Percentiles rank a stretch among this genome's conserved stretches.
phyloP scores from a whole-genome alignment of 2,329 filamentous ascomycete genomes.

The Sclerotinia borealis region DNA sequence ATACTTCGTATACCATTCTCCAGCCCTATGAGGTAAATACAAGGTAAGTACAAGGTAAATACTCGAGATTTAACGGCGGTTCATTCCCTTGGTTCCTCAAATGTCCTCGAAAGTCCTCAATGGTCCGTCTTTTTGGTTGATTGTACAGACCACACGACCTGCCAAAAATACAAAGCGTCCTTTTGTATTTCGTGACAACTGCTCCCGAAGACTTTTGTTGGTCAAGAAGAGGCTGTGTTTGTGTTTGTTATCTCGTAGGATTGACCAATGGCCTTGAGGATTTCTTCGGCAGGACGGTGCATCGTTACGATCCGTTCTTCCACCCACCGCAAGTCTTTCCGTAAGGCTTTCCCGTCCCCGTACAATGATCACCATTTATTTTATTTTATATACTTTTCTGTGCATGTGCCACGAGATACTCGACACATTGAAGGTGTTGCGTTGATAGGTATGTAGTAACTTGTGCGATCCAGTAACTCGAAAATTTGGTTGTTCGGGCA shows the following conservation, averaged over 20 bases:
- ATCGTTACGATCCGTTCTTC: background rate
- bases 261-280: background rate
- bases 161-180: background rate
- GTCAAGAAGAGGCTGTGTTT: background rate
- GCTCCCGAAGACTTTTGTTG: background rate
- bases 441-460: background rate
- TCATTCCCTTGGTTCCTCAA: background rate
- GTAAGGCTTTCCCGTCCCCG: background rate
- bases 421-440: background rate
- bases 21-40: background rate
- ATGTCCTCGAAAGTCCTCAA: background rate
- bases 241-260: background rate
- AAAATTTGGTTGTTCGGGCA: background rate
- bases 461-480: background rate
- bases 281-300: background rate
- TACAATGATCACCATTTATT: background rate
- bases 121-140: background rate
- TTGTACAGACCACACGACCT: background rate
- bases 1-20: background rate
- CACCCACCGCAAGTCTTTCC: background rate
- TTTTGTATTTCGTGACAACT: background rate
- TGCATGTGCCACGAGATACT: background rate
- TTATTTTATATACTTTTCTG: background rate
- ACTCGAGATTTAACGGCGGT: background rate
- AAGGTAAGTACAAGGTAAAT: background rate